phyloP scores from a whole-genome alignment of 1,284 basidiomycete species.

The Sutorius eximius region DNA sequence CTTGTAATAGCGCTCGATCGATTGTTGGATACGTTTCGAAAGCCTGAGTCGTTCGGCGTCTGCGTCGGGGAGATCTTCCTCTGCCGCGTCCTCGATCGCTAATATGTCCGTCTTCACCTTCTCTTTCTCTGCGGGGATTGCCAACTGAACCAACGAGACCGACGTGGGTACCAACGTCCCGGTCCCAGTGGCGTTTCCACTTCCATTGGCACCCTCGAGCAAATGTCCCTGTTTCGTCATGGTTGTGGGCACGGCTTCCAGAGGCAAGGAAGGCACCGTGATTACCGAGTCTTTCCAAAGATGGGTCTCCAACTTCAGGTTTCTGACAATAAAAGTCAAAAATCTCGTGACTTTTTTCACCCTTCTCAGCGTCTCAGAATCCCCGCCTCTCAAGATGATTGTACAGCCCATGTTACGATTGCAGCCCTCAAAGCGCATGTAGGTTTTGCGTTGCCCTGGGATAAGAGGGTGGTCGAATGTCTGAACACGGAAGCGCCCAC shows the following conservation, averaged over 20 bases:
- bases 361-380: conserved; percentile 74
- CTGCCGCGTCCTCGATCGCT: conserved; percentile 28
- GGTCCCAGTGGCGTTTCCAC: conserved; percentile 18
- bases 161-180: conserved; percentile 29
- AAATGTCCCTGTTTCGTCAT: conserved; percentile 25
- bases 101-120: conserved; percentile 18
- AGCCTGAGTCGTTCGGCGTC: conserved; percentile 68
- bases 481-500: conserved; percentile 85
- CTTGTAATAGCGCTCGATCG: conserved; percentile 77
- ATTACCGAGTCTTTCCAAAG: conserved; percentile 94
- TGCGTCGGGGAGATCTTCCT: conserved; percentile 63
- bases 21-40: conserved; percentile 72
- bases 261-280: conserved; percentile 67
- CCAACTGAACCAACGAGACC: conserved; percentile 32
- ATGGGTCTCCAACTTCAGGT: conserved; percentile 92
- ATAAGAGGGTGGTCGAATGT: conserved; percentile 94
- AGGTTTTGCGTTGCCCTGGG: conserved; percentile 88
- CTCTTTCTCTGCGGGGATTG: conserved; percentile 27
- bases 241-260: conserved; percentile 59
- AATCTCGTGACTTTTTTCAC: conserved; percentile 94
- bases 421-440: conserved; percentile 97
- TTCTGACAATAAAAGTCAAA: conserved; percentile 87
- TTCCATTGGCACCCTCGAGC: conserved; percentile 10
- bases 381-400: conserved; percentile 88
- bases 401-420: conserved; percentile 92